Evolutionary conservation across 345 rosid genomes (phyloP).

Genomic region (Hibiscus syriacus): DNA sequence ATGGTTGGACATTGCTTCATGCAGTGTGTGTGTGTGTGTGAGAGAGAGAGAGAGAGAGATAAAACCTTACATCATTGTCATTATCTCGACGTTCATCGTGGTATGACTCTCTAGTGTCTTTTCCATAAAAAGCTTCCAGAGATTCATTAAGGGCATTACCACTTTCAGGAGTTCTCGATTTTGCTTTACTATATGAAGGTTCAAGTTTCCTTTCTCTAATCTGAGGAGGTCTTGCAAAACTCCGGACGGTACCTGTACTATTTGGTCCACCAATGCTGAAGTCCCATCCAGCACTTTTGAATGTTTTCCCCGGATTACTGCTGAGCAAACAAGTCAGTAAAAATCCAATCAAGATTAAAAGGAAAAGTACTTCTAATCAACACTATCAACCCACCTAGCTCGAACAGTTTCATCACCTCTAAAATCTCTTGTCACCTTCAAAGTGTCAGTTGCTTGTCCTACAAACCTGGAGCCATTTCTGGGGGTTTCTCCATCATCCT

Average conservation of each 20-base stretch:
- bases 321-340: slow-evolving; percentile 21
- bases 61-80: slow-evolving; percentile 50
- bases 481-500: slow-evolving; percentile 48
- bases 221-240: slow-evolving; percentile 74
- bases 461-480: slow-evolving; percentile 35
- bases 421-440: slow-evolving; percentile 64
- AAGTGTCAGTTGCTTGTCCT: slow-evolving; percentile 59
- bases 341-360: slow-evolving; percentile 8
- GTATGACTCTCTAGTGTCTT: slow-evolving; percentile 46
- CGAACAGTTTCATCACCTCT: slow-evolving; percentile 57
- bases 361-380: slow-evolving; percentile 12
- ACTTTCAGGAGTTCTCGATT: slow-evolving; percentile 39
- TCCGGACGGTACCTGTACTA: slow-evolving; percentile 62
- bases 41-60: slow-evolving; percentile 1
- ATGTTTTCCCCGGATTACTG: slow-evolving; percentile 57
- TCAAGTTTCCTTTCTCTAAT: slow-evolving; percentile 74
- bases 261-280: slow-evolving; percentile 85
- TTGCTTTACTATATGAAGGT: slow-evolving; percentile 40
- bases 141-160: slow-evolving; percentile 48
- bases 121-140: slow-evolving; percentile 33
- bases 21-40: background rate
- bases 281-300: slow-evolving; percentile 90
- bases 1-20: background rate
- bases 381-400: slow-evolving; percentile 50
- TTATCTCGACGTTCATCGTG: slow-evolving; percentile 33